These are phyloP conservation scores for Serendipita sp. DNA, from an alignment of 768 basidiomycete species.

Conservation along the genomic window DNA sequence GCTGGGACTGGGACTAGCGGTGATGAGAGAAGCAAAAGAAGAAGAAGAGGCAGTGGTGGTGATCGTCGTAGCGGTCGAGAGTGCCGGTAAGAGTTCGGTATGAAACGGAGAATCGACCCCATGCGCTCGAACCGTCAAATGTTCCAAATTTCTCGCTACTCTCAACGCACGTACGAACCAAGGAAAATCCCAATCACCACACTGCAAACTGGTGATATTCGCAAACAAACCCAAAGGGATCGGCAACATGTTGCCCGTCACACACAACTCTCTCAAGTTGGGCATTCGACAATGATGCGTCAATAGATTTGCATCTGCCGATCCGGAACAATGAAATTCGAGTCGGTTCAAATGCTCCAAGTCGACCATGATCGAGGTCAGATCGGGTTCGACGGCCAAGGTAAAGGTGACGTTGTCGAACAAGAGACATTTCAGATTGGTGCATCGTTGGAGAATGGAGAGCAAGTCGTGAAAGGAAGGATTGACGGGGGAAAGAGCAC, in stretches of 20 bases:
- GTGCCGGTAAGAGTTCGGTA: neutral
- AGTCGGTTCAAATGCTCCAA: neutral
- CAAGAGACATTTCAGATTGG: neutral
- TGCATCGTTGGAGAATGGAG: neutral
- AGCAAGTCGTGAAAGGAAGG: neutral
- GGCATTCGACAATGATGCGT: neutral
- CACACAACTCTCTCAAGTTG: neutral
- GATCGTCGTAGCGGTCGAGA: neutral
- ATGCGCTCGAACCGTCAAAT: neutral
- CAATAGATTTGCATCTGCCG: neutral
- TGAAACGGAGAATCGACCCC: neutral
- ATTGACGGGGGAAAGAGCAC: neutral
- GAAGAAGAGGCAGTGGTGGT: neutral
- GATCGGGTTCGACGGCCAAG: neutral
- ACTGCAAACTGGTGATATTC: neutral
- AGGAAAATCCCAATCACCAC: neutral
- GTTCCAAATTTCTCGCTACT: neutral
- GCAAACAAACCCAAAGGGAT: neutral
- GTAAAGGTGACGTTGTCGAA: constrained; percentile 5
- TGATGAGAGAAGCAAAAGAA: neutral
- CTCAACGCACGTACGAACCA: constrained; percentile 1
- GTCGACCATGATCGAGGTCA: neutral
- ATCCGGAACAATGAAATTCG: neutral
- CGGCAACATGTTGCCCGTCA: neutral
- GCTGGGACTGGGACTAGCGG: neutral